phyloP scores from a whole-genome alignment of 345 rosid genomes.

The Carallia pectinifolia region DNA sequence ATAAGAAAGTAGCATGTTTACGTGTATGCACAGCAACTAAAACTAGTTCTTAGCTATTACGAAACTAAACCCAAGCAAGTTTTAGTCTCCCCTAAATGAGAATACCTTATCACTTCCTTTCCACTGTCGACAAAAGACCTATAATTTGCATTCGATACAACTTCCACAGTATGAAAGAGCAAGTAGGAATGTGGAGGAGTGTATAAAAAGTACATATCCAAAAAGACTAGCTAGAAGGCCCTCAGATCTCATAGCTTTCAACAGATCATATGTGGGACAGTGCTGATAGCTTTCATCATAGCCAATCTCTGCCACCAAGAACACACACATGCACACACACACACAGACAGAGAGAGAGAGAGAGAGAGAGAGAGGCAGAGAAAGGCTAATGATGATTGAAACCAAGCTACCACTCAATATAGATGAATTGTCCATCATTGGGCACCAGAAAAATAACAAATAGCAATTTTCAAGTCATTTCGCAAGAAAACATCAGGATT shows the following conservation, averaged over 20 bases:
- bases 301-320: not conserved
- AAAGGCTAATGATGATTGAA: slow-evolving; percentile 1
- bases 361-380: not conserved
- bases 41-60: not conserved
- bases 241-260: slow-evolving; percentile 3
- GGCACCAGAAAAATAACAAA: not conserved
- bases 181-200: not conserved
- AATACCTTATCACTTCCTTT: slow-evolving; percentile 37
- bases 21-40: too few species aligned
- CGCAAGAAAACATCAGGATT: too few species aligned
- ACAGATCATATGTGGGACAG: not conserved
- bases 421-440: slow-evolving; percentile 9
- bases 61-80: slow-evolving; percentile 63
- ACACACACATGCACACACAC: not conserved
- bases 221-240: not conserved
- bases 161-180: not conserved
- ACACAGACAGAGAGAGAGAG: not conserved
- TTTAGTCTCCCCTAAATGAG: slow-evolving; percentile 62
- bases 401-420: slow-evolving; percentile 8
- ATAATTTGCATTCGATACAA: slow-evolving; percentile 9
- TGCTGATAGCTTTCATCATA: not conserved
- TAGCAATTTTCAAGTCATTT: too few species aligned
- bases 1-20: too few species aligned
- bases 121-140: slow-evolving; percentile 65
- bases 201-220: not conserved